Evolutionary conservation across 2,329 filamentous ascomycete species (phyloP).

Genomic region (Paecilomyces sp.): DNA sequence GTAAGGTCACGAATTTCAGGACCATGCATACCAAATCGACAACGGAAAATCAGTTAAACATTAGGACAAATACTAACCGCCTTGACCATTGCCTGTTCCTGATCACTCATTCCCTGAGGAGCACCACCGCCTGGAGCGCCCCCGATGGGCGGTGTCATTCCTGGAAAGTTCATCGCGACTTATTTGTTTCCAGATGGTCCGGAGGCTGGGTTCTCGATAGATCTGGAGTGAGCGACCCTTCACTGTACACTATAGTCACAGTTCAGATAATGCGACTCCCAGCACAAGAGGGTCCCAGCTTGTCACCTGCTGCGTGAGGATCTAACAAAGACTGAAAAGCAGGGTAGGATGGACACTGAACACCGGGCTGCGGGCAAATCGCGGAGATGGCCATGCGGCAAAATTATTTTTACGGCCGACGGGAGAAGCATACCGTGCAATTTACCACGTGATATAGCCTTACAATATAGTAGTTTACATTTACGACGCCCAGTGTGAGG

Average conservation of each 20-base stretch:
- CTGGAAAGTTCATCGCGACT: constrained; percentile 28
- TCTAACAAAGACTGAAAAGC: neutral
- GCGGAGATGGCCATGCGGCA: constrained; percentile 23
- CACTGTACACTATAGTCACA: neutral
- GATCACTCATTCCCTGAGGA: constrained; percentile 36
- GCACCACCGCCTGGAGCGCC: constrained; percentile 15
- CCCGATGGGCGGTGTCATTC: constrained; percentile 24
- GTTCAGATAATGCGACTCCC: neutral
- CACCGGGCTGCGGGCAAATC: constrained; percentile 2
- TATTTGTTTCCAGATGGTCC: neutral
- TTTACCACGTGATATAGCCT: constrained; percentile 13
- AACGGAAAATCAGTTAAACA: neutral
- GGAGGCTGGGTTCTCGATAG: neutral
- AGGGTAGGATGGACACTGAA: neutral
- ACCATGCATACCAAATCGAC: neutral
- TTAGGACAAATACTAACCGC: constrained; percentile 24
- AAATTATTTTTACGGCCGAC: constrained; percentile 27
- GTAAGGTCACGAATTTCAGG: neutral
- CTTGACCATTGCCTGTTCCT: constrained; percentile 43
- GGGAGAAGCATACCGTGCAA: constrained; percentile 7
- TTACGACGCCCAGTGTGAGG: neutral
- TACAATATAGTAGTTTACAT: constrained; percentile 1
- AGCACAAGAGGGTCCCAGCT: neutral
- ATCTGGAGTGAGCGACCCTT: neutral
- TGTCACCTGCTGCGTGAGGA: neutral